Conservation (phyloP, 2,329 filamentous ascomycete species). For the Cladosporium phlei region DNA sequence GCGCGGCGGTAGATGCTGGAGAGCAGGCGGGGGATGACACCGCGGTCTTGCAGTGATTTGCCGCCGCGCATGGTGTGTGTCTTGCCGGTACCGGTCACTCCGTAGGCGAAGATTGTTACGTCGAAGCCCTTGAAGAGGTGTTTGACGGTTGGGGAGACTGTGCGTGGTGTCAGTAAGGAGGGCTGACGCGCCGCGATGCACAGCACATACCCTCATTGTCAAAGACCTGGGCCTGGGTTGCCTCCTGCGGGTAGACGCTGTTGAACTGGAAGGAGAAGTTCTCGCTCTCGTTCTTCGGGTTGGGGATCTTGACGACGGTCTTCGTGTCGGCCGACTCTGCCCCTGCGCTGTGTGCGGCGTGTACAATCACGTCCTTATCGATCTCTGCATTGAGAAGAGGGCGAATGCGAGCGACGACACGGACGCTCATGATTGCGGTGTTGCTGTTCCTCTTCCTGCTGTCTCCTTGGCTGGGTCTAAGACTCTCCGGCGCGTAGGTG, state of each 20-base stretch:
- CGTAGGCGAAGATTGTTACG: constrained; percentile 96
- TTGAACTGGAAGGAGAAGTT: constrained; percentile 95
- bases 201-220: constrained; percentile 71
- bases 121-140: constrained; percentile 97
- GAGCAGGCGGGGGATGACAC: constrained; percentile 98
- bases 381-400: constrained; percentile 81
- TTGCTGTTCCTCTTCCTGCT: not conserved
- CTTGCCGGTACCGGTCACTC: constrained; percentile 95
- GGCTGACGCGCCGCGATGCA: not conserved
- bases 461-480: too few species aligned
- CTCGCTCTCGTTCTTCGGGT: constrained; percentile 85
- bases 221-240: constrained; percentile 82
- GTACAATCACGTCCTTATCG: constrained; percentile 82
- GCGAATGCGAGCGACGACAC: constrained; percentile 85
- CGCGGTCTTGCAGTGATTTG: constrained; percentile 74
- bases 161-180: not conserved
- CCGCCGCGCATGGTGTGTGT: constrained; percentile 85
- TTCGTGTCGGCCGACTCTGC: constrained; percentile 31
- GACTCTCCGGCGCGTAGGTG: constrained; percentile 8
- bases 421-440: constrained; percentile 55
- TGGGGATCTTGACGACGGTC: constrained; percentile 79
- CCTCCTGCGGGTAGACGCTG: constrained; percentile 76
- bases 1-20: constrained; percentile 90
- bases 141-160: constrained; percentile 85
- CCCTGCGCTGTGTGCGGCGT: constrained; percentile 55